Conservation (phyloP, 2,329 filamentous ascomycete genomes). For the Biscogniauxia sp. region DNA sequence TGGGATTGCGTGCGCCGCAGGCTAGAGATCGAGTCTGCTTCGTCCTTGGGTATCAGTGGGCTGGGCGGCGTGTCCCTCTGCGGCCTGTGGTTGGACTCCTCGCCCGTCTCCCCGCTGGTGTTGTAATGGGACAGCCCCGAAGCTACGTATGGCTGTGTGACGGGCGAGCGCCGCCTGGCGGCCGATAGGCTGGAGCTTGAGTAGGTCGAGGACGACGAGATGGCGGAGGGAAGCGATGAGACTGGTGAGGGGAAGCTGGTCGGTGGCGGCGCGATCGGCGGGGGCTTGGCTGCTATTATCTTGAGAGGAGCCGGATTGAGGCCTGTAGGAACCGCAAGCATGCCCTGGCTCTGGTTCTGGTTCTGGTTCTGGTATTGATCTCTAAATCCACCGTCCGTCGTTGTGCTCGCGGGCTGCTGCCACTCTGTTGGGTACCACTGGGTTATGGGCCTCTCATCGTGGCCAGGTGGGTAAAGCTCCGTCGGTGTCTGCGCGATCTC, state of each 20-base stretch:
- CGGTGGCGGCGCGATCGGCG: no score
- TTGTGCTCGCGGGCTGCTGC: background rate
- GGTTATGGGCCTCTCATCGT: slow-evolving; percentile 3
- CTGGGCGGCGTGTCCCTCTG: background rate
- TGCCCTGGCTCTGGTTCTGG: background rate
- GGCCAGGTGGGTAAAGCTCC: background rate
- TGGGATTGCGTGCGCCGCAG: slow-evolving; percentile 25
- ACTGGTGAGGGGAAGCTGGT: background rate
- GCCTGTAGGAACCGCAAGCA: background rate
- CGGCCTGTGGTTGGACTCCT: background rate
- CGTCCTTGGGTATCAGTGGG: background rate
- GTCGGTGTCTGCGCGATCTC: background rate
- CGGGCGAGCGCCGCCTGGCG: background rate
- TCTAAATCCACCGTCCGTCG: background rate
- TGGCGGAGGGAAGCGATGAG: background rate
- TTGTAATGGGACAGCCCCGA: background rate
- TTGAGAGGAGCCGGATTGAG: background rate
- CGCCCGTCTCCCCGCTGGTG: background rate
- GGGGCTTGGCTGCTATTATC: background rate
- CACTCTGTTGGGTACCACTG: slow-evolving; percentile 4
- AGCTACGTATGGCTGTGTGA: background rate
- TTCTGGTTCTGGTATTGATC: background rate
- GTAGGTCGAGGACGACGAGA: background rate
- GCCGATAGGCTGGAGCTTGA: background rate
- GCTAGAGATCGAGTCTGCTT: background rate